A percentile compares a stretch with the other conserved stretches of the same genome.
Evolutionary conservation across 371 early-diverging fungal species (phyloP).

Genomic region (Rhizopus delemar): DNA sequence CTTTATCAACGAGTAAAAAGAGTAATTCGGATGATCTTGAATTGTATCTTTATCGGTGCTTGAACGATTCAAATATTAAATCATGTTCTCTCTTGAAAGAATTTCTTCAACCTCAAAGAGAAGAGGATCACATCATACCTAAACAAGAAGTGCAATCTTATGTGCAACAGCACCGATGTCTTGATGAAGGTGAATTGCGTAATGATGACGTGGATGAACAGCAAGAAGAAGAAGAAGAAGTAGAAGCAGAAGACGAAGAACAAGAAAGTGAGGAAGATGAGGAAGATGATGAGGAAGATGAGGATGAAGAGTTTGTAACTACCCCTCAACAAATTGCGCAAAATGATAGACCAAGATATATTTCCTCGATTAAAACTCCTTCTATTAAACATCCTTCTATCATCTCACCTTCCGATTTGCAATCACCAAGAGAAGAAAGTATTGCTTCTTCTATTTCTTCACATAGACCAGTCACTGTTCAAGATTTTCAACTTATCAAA

Average conservation of each 20-base stretch:
- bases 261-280: not conserved
- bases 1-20: slow-evolving; percentile 22
- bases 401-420: slow-evolving; percentile 6
- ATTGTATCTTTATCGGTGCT: slow-evolving; percentile 41
- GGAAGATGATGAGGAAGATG: not conserved
- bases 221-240: not conserved
- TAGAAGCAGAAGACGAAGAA: not conserved
- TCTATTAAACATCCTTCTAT: slow-evolving; percentile 11
- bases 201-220: not conserved
- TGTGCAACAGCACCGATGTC: slow-evolving; percentile 22
- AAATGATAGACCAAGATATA: no score
- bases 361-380: not conserved
- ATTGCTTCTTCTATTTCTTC: slow-evolving; percentile 10
- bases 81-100: slow-evolving; percentile 48
- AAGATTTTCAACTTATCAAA: slow-evolving; percentile 54
- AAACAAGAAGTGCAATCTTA: slow-evolving; percentile 29
- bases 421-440: not conserved
- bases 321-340: not conserved
- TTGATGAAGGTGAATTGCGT: not conserved
- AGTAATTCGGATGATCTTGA: slow-evolving; percentile 51
- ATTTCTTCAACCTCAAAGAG: slow-evolving; percentile 47
- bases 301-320: not conserved
- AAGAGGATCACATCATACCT: slow-evolving; percentile 38
- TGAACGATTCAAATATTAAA: slow-evolving; percentile 33
- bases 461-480: slow-evolving; percentile 24